A percentile compares a stretch with the other conserved stretches of the same genome.
These are phyloP conservation scores for Verticillium nubilum DNA, from an alignment of 2,329 filamentous ascomycete genomes.

Conservation along the genomic window DNA sequence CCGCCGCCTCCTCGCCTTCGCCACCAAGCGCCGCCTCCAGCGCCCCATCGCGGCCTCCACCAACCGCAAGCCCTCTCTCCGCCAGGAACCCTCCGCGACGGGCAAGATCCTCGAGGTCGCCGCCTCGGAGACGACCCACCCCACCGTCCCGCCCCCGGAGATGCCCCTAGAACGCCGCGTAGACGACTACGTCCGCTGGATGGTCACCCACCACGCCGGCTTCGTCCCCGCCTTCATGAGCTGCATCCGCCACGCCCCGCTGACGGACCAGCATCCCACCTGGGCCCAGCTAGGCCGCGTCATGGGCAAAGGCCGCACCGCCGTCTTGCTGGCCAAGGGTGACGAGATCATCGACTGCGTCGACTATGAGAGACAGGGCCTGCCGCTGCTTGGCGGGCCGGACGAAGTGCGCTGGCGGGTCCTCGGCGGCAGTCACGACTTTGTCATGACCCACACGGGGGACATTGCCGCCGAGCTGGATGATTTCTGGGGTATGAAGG, in stretches of 20 bases:
- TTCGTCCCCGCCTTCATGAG: constrained; percentile 58
- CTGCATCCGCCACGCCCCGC: constrained; percentile 47
- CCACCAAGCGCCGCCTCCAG: constrained; percentile 43
- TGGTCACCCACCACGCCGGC: constrained; percentile 48
- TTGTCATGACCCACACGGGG: constrained; percentile 51
- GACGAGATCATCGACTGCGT: constrained; percentile 48
- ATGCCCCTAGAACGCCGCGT: constrained; percentile 41
- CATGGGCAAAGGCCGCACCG: constrained; percentile 35
- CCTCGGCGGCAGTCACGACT: constrained; percentile 53
- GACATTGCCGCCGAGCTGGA: constrained; percentile 40
- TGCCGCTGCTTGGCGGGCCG: constrained; percentile 45
- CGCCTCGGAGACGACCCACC: constrained; percentile 33
- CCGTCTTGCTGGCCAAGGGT: constrained; percentile 43
- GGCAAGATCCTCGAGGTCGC: constrained; percentile 32
- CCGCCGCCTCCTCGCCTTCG: constrained; percentile 39
- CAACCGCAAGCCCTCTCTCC: constrained; percentile 18
- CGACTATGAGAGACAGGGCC: constrained; percentile 42
- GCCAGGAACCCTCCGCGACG: constrained; percentile 11
- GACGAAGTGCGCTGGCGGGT: constrained; percentile 44
- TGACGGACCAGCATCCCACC: constrained; percentile 44
- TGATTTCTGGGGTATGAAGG: constrained; percentile 35
- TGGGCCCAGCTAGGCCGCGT: constrained; percentile 42
- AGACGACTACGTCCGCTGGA: constrained; percentile 51
- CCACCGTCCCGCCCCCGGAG: constrained; percentile 5
- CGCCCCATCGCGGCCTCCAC: constrained; percentile 39